These are phyloP conservation scores for Scheffersomyces segobiensis DNA, from an alignment of 1,139 yeast species.

Conservation along the genomic window DNA sequence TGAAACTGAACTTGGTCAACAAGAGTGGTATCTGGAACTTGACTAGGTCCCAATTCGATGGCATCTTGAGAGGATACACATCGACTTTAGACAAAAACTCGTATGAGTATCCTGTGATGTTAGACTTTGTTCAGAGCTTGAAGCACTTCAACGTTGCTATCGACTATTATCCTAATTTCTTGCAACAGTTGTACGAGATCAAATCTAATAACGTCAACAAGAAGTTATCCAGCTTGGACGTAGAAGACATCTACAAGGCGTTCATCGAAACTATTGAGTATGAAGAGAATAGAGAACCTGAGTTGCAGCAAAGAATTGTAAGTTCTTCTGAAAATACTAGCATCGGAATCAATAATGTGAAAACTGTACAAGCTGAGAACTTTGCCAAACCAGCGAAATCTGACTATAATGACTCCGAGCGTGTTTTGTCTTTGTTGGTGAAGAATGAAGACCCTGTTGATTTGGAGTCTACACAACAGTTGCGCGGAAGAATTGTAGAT, in stretches of 20 bases:
- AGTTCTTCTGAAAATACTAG: background rate
- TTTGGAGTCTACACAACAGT: conserved; percentile 13
- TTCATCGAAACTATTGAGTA: conserved; percentile 19
- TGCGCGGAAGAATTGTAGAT: conserved; percentile 4
- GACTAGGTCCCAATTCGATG: conserved; percentile 14
- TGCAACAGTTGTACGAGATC: conserved; percentile 20
- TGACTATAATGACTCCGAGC: conserved; percentile 25
- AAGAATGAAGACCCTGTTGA: conserved; percentile 16
- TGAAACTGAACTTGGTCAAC: conserved; percentile 10
- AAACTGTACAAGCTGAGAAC: background rate
- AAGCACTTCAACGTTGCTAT: conserved; percentile 17
- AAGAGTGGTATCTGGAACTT: conserved; percentile 16
- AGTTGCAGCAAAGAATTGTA: background rate
- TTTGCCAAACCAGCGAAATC: conserved; percentile 1
- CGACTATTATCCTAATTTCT: conserved; percentile 23
- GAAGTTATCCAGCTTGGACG: conserved; percentile 9
- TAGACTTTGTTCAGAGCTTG: conserved; percentile 15
- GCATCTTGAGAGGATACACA: conserved; percentile 10
- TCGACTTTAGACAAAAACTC: conserved; percentile 6
- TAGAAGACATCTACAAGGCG: conserved; percentile 20
- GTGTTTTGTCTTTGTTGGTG: conserved; percentile 16
- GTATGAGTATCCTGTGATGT: conserved; percentile 14
- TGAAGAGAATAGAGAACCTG: conserved; percentile 6
- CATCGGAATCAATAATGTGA: conserved; percentile 1
- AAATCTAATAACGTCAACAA: conserved; percentile 9